Evolutionary conservation across 148 eudicot species (phyloP).

Genomic region (Chenopodium berlandieri): DNA sequence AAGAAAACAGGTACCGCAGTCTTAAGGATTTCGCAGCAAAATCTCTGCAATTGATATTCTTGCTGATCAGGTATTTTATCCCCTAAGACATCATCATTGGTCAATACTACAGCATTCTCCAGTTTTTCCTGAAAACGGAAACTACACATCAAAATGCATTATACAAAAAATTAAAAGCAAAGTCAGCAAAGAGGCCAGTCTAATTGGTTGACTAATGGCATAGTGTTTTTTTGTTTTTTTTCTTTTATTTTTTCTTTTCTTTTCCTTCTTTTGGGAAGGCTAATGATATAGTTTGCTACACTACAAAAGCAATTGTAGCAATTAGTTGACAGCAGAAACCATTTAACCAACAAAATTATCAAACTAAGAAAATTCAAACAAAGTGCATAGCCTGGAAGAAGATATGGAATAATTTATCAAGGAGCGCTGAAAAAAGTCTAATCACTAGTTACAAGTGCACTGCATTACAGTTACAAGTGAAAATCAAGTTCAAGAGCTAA

Average conservation of each 20-base stretch:
- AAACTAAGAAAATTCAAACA: background rate
- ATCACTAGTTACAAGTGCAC: background rate
- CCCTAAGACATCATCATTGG: slow-evolving; percentile 93
- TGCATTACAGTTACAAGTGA: background rate
- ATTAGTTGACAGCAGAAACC: background rate
- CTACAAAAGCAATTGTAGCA: background rate
- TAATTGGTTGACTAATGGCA: background rate
- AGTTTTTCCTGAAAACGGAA: slow-evolving; percentile 60
- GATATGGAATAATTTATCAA: background rate
- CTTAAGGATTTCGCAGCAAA: slow-evolving; percentile 69
- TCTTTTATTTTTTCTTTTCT: too few relatives aligned
- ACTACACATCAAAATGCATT: background rate
- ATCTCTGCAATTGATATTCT: slow-evolving; percentile 58
- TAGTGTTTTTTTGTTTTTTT: too few relatives aligned
- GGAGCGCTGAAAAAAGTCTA: background rate
- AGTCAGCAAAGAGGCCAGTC: background rate
- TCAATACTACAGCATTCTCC: slow-evolving; percentile 51
- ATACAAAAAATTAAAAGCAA: background rate
- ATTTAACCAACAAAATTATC: background rate
- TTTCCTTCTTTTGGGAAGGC: too few relatives aligned
- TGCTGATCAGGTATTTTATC: slow-evolving; percentile 77
- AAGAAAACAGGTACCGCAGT: slow-evolving; percentile 32
- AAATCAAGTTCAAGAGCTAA: background rate
- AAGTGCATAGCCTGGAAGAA: background rate
- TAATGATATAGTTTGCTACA: background rate